Percentiles rank a stretch among this genome's conserved stretches.
These are phyloP conservation scores for Ceratocystiopsis sp. DNA, from an alignment of 2,329 filamentous ascomycete genomes.

Conservation along the genomic window DNA sequence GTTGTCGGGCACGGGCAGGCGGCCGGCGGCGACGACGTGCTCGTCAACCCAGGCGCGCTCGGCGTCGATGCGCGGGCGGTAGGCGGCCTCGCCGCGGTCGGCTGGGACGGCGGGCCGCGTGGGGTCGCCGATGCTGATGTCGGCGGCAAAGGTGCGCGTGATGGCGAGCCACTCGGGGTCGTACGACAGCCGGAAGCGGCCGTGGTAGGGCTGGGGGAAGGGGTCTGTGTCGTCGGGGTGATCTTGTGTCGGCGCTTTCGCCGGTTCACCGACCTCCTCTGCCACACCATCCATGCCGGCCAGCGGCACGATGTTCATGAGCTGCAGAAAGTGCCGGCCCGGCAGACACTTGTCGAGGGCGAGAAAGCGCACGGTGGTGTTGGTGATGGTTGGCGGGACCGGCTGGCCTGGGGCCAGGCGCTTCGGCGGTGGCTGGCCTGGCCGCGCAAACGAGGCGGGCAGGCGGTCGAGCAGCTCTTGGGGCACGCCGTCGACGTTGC, in stretches of 20 bases:
- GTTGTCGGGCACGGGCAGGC: constrained; percentile 56
- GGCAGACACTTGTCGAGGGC: constrained; percentile 84
- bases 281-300: constrained; percentile 15
- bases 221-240: background rate
- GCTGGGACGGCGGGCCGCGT: constrained; percentile 29
- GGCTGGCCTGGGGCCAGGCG: constrained; percentile 33
- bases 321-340: constrained; percentile 63
- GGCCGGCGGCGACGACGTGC: constrained; percentile 45
- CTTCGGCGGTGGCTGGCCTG: constrained; percentile 10
- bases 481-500: constrained; percentile 24
- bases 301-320: constrained; percentile 44
- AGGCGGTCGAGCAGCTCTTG: constrained; percentile 55
- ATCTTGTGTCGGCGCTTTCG: no score
- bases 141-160: constrained; percentile 57
- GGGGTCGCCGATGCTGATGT: constrained; percentile 43
- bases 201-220: constrained; percentile 1
- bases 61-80: constrained; percentile 47
- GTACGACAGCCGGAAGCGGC: constrained; percentile 50
- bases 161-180: constrained; percentile 95
- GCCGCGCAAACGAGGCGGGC: constrained; percentile 53
- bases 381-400: constrained; percentile 55
- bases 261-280: background rate
- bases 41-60: constrained; percentile 69
- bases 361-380: constrained; percentile 67
- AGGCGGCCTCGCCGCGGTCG: constrained; percentile 52